Evolutionary conservation across 2,329 filamentous ascomycete species (phyloP), one percentile per base, ranked within the genome.

Genomic region (Boeremia exigua): DNA sequence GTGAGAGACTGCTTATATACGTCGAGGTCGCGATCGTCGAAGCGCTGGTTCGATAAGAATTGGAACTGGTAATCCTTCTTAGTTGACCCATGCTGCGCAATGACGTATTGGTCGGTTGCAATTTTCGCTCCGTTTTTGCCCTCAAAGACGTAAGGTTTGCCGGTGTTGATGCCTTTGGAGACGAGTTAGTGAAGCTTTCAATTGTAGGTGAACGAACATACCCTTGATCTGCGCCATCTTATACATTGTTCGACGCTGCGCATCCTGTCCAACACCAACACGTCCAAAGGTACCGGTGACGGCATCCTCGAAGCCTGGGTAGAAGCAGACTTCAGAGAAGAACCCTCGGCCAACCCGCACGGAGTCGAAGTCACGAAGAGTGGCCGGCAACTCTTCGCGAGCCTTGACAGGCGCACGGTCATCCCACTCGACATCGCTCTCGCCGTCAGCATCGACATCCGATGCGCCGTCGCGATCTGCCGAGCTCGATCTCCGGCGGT

Each of bases 241-340:
- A 75, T 99, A 99, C 62, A 91, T 84, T 59, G 90, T 89, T 56
- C 88, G 81, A 3, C 89, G 88, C 4, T 85, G 90, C 19, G 87
- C 83, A 70, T 96, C 89, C 11, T 88, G 84, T 0, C 93, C 94
- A 53, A 97, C 86, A 59, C 88, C 90, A 62, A 98, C 86, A 47
- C 95, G 90, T 33, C 89, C 88, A 73, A 90, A 99, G 75, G 92
- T 96, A 47, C 92, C 92, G 14, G 82, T 86, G 67, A 97, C 90
- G 28, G 89, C 84, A 8, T 89, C 80, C 52, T 96, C 90, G 64
- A 99, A 97, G 4, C 88, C 88, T 10, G 95, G 95, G 65, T 93
- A 94, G 79, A 96, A 96, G 81, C 92, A 97, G 51, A 96, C 89
- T 69, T 94, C 87, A 6, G 90, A 89, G 74, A 99, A 96, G 69